Base-by-base conservation (phyloP, 2,329 filamentous ascomycete species). In the Fusarium sp. region DNA sequence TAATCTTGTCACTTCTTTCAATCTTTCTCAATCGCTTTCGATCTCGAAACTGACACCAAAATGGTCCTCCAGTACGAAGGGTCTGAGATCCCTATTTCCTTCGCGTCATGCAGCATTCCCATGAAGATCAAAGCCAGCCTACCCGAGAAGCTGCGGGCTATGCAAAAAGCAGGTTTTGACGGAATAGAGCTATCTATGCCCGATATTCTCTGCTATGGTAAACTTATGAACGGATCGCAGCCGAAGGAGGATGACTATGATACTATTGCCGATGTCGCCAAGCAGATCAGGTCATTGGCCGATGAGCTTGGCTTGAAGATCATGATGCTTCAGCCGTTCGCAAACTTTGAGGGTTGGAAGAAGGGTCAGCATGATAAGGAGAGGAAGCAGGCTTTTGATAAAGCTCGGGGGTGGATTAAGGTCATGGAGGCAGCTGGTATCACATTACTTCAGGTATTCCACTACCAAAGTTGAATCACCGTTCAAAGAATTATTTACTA, bases 281-380 rank as follows among this genome's bases (percentile, higher is more conserved):
- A 74, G 17, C 80, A 86, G 39, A 84, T 92, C 49, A 84, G 82
- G 51, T 77, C 79, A 0, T 76, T 90, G 46, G 88, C 86, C 48
- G 79, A 84, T 26, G 80, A 84, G 13, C 80, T 88, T 33, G 77
- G 79, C 0, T 78, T 94, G 2, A 80, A 83, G 35, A 84, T 94
- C 56, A 83, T 94, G 75, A 90, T 93, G 81, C 78, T 94, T 7
- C 91, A 94, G 72, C 91, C 91, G 0, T 94, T 94, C 71, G 81
- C 88, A 17, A 92, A 93, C 71, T 93, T 93, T 59, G 91, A 94
- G 71, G 92, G 91, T 2, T 94, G 91, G 91, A 79, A 83, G 0
- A 80, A 82, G 40, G 87, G 41, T 0, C 24, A 56, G 2, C 45
- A 82, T 0, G 87, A 85, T 3, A 71, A 79, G 1, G 85, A 90